phyloP scores from a whole-genome alignment of 192 early-diverging fungal species.

The Backusella liffmaniae region DNA sequence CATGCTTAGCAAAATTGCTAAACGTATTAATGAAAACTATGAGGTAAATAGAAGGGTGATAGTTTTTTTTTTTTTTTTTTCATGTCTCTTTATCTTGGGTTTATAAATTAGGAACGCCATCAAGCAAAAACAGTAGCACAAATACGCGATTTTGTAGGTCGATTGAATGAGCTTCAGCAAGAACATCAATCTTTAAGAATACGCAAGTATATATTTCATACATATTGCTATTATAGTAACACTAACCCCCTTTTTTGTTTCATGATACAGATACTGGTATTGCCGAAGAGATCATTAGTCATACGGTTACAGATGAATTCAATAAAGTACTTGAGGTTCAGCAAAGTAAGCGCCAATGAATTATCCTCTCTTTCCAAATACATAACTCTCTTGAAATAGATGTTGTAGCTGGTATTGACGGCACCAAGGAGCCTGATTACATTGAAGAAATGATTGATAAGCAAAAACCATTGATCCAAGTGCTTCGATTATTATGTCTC shows the following conservation, averaged over 20 bases:
- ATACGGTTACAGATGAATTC: slow-evolving; percentile 82
- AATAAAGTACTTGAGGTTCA: slow-evolving; percentile 83
- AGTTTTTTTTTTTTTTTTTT: neutral
- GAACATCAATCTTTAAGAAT: slow-evolving; percentile 84
- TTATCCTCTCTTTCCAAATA: neutral
- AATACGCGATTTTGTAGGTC: slow-evolving; percentile 91
- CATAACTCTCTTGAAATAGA: slow-evolving; percentile 34
- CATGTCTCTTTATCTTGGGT: neutral
- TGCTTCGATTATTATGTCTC: slow-evolving; percentile 81
- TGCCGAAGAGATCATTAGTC: slow-evolving; percentile 79
- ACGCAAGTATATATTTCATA: slow-evolving; percentile 44
- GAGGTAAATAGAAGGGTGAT: slow-evolving; percentile 52
- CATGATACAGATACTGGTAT: slow-evolving; percentile 61
- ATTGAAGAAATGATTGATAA: slow-evolving; percentile 86
- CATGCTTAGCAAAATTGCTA: slow-evolving; percentile 79
- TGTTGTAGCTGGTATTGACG: slow-evolving; percentile 70
- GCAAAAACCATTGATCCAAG: slow-evolving; percentile 66
- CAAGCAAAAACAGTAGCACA: slow-evolving; percentile 88
- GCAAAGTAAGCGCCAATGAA: slow-evolving; percentile 61
- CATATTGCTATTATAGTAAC: too few relatives aligned
- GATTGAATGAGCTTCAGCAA: slow-evolving; percentile 75
- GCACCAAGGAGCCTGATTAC: slow-evolving; percentile 69
- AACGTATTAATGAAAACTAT: slow-evolving; percentile 83
- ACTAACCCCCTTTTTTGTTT: neutral
- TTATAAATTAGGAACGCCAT: slow-evolving; percentile 65